Evolutionary conservation across 2,329 filamentous ascomycete genomes (phyloP), one percentile per base, ranked within the genome.

Genomic region (Botrytis fabae): DNA sequence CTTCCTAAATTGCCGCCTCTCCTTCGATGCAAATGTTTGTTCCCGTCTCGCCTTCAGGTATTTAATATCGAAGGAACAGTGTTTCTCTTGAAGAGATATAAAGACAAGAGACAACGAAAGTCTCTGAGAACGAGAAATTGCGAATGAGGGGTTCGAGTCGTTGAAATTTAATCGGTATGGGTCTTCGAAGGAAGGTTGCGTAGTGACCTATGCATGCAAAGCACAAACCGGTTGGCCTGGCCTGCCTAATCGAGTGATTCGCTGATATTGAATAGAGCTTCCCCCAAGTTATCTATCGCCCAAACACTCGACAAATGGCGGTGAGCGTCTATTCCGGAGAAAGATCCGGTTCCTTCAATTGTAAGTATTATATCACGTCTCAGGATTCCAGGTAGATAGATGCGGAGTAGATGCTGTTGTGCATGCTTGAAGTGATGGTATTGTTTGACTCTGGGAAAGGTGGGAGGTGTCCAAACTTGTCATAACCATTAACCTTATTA

Each of bases 1-100:
- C 54, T 62, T 59, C 38, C 64, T 73, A 38, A 54, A 63, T 60
- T 62, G 57, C 71, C 71, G 40, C 65, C 71, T 72, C 69, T 72
- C 76, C 69, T 66, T 63, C 69, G 42, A 60, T 64, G 44, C 60
- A 28, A 66, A 51, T 72, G 54, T 73, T 54, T 71, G 73, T 73
- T 64, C 72, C 72, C 75, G 70, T 61, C 60, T 59, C 28, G 48
- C 35, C 40, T 60, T 18, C 59, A 16, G 22, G 46, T 42, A 44
- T n/a, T 44, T n/a, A 18, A 59, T 46, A 25, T 57, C 38, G 44
- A 57, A 57, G 51, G n/a, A 57, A 18, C n/a, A 32, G n/a, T 18
- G 14, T 35, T 66, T 16, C n/a, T 59, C 9, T 32, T 25, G 28
- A 25, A 59, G 40, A 40, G 28, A 42, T 28, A 46, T 28, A 8